These are phyloP conservation scores for Pyrenophora tritici-repentis DNA, from an alignment of 2,329 filamentous ascomycete genomes.

Conservation along the genomic window DNA sequence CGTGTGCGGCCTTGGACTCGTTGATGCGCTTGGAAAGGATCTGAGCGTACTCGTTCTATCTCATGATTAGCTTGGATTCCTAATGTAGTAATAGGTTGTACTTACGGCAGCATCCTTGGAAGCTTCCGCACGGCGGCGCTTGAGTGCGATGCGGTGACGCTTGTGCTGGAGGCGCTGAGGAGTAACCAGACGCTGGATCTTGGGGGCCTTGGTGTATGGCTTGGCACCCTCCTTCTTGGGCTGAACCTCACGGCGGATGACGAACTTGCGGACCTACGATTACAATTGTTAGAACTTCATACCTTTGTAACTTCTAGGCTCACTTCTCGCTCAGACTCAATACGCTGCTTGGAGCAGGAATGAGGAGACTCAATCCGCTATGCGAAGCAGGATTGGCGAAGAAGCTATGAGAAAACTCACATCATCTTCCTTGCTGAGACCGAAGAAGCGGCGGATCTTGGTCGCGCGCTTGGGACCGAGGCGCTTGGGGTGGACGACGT, in stretches of 20 bases:
- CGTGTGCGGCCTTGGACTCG: constrained; percentile 93
- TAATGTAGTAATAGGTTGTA: neutral
- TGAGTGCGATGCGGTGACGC: constrained; percentile 96
- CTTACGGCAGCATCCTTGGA: constrained; percentile 98
- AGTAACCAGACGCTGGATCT: constrained; percentile 99
- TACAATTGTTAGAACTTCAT: constrained; percentile 30
- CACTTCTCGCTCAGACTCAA: constrained; percentile 53
- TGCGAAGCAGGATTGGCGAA: constrained; percentile 61
- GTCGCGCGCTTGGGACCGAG: constrained; percentile 99
- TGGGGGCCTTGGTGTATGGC: constrained; percentile 99
- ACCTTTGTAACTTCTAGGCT: constrained; percentile 13
- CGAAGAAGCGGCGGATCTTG: constrained; percentile 99
- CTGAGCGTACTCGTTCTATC: constrained; percentile 95
- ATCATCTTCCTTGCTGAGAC: constrained; percentile 99
- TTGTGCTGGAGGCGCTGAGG: constrained; percentile 99
- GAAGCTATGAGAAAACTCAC: constrained; percentile 76
- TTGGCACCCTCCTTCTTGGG: constrained; percentile 93
- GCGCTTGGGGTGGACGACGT: constrained; percentile 97
- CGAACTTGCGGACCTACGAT: constrained; percentile 93
- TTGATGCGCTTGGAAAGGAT: constrained; percentile 95
- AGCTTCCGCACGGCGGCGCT: constrained; percentile 96
- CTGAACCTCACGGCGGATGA: constrained; percentile 99
- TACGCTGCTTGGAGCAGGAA: constrained; percentile 47
- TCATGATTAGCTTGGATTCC: constrained; percentile 15
- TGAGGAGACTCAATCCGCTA: constrained; percentile 61